phyloP scores from a whole-genome alignment of 148 eudicot species.

The Chenopodium album region DNA sequence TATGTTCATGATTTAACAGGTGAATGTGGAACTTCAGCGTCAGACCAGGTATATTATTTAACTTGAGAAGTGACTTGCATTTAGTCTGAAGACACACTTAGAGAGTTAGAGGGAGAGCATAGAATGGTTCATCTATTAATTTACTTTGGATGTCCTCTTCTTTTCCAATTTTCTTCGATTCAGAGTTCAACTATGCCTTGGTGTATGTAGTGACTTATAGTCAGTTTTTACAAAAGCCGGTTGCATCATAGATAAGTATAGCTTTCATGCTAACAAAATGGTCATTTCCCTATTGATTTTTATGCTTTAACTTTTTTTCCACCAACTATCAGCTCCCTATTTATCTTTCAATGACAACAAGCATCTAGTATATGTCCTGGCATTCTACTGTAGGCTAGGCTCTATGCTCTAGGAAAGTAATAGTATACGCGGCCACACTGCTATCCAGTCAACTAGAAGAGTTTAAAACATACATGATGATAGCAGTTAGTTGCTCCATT shows the following conservation, averaged over 20 bases:
- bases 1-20: constrained; percentile 97
- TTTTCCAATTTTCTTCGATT: not conserved
- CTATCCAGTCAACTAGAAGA: not conserved
- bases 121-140: not conserved
- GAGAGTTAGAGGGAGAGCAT: not conserved
- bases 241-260: not conserved
- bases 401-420: too few species aligned
- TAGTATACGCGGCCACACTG: not conserved
- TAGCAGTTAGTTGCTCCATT: not conserved
- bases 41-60: constrained; percentile 71
- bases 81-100: not conserved
- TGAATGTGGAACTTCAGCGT: constrained; percentile 90
- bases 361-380: not conserved
- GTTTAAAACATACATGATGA: not conserved
- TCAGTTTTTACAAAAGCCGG: not conserved
- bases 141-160: not conserved
- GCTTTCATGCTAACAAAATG: not conserved
- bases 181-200: not conserved
- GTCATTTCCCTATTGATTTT: not conserved
- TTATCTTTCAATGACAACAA: not conserved
- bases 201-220: not conserved
- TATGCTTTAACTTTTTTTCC: too few species aligned
- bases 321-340: not conserved
- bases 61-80: not conserved
- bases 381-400: not conserved